Evolutionary conservation across 2,329 filamentous ascomycete species (phyloP), one percentile per base, ranked within the genome.

Genomic region (Pyricularia sp.): DNA sequence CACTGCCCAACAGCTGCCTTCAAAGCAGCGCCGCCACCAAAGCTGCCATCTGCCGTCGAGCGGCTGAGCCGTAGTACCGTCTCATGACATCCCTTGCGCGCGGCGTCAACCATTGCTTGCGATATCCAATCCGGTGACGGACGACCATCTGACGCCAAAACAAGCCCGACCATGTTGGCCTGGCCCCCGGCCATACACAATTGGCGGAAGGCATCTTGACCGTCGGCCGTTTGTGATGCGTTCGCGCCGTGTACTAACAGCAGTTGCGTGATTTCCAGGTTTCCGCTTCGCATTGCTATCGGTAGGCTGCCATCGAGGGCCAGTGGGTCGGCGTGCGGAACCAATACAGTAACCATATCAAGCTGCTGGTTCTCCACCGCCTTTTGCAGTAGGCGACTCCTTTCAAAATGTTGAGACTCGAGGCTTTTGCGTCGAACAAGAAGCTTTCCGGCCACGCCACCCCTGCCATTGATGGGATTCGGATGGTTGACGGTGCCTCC

Each of bases 281-380:
- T 80, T 4, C 76, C 74, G 8, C 73, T 75, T 13, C 76, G 76
- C 13, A 85, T 77, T 5, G 83, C 82, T 3, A 77, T 69, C 0
- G 81, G 78, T 16, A 85, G 72, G 22, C 80, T 78, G 0, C 74
- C 75, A 67, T 85, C 81, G 24, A 85, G 74, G 8, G 80, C 78
- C 22, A 78, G 65, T 1, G 78, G 72, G 67, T 85, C 82, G 22
- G 82, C 82, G 66, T 83, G 78, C 0, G 81, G 81, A 2, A 82
- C 72, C 33, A 86, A 71, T 5, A 85, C 78, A 63, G 81, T 77
- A 2, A 84, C 77, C 77, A 84, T 82, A 62, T 84, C 80, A 26
- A 76, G 66, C 22, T 83, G 80, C 19, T 81, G 78, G 66, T 85
- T 82, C 69, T 88, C 84, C 2, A 79, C 82, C 0, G 82, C 79